Evolutionary conservation across 1,284 basidiomycete species (phyloP).

Genomic region (Stygiomarasmius scandens): DNA sequence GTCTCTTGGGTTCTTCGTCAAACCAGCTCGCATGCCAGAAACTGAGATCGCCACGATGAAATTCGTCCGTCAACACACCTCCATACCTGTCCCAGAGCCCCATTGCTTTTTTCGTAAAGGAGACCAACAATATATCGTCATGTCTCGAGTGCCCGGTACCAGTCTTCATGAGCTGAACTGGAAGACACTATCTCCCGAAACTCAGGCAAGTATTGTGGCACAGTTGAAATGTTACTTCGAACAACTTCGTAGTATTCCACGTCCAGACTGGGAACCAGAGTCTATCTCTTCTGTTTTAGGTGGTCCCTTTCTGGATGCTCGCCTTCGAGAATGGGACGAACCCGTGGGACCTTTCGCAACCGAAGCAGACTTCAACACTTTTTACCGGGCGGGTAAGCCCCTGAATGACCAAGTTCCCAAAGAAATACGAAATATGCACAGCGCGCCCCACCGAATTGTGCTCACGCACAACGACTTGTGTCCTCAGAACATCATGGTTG

Average conservation of each 20-base stretch:
- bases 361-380: too few species aligned
- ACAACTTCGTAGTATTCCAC: neutral
- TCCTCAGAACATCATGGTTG: too few species aligned
- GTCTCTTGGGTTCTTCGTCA: too few species aligned
- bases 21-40: too few species aligned
- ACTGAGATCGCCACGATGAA: conserved; percentile 19
- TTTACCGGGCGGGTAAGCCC: too few species aligned
- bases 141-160: neutral
- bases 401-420: too few species aligned
- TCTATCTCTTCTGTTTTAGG: neutral
- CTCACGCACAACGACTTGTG: too few species aligned
- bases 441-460: too few species aligned
- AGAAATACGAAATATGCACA: too few species aligned
- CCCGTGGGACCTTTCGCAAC: too few species aligned
- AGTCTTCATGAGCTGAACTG: neutral
- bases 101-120: neutral
- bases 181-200: neutral
- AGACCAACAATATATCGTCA: neutral
- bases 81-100: conserved; percentile 26
- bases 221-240: neutral
- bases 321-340: neutral
- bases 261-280: neutral
- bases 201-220: neutral
- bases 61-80: conserved; percentile 22
- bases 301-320: neutral